Evolutionary conservation across 2,329 filamentous ascomycete genomes (phyloP), one percentile per base, ranked within the genome.

Genomic region (Microthyrium microscopicum): DNA sequence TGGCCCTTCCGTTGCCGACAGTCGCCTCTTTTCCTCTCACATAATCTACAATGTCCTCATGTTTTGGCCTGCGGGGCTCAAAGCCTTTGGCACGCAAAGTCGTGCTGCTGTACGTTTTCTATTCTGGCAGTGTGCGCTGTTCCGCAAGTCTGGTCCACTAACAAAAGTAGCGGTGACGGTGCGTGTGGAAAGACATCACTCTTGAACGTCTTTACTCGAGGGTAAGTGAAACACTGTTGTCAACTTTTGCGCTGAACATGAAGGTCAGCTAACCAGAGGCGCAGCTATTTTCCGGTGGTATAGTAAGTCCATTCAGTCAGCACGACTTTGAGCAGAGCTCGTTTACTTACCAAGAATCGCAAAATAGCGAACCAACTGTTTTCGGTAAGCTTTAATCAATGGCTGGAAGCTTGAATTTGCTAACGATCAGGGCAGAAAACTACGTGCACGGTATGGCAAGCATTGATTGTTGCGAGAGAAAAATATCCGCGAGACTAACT

Each of bases 151-250:
- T 30, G 31, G n/a, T n/a, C n/a, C n/a, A n/a, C n/a, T n/a, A n/a
- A n/a, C n/a, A n/a, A n/a, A n/a, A n/a, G 41, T 42, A 93, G 84
- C 53, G 87, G 87, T 48, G 87, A 95, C 55, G 87, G 87, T 67
- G 87, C 87, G 46, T 91, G 80, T 58, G 87, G 87, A 53, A 98
- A 98, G 68, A 98, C 89, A 35, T 94, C 85, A 43, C 61, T 95
- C 50, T 62, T 98, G 48, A 98, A 98, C 55, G 89, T 98, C 55
- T 98, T 98, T 61, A 98, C 89, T 45, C 75, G 87, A 78, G 87
- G 87, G 79, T 91, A 62, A 47, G 73, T 22, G 13, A n/a, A 20
- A 18, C 18, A 17, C 17, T 9, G 7, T 25, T 20, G 19, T 16
- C 20, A 35, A 29, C 15, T 31, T 26, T 22, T 26, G 22, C 33